Conservation (phyloP, 2,329 filamentous ascomycete genomes). For the Cercospora citrullina region DNA sequence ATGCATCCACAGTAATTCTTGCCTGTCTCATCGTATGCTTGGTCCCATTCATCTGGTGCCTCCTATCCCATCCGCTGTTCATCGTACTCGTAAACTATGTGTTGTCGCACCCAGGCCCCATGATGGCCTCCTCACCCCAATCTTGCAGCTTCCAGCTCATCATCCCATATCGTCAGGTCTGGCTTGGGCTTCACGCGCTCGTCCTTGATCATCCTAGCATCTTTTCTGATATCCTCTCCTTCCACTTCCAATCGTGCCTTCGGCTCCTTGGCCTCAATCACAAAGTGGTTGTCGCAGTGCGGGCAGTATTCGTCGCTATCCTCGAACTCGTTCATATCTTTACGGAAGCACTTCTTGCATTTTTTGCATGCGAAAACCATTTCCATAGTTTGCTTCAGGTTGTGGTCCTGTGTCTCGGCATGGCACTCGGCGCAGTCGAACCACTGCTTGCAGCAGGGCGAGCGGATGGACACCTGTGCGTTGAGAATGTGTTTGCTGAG, state of each 20-base stretch:
- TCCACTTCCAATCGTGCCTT: slow-evolving; percentile 83
- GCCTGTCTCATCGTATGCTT: neutral
- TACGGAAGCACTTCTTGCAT: slow-evolving; percentile 97
- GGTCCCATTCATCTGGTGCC: neutral
- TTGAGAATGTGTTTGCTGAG: slow-evolving; percentile 95
- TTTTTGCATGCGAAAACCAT: slow-evolving; percentile 98
- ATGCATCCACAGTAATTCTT: neutral
- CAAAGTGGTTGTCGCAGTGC: slow-evolving; percentile 98
- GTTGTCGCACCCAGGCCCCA: neutral
- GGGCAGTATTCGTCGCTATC: slow-evolving; percentile 98
- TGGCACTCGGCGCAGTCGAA: slow-evolving; percentile 98
- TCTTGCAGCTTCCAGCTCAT: slow-evolving; percentile 38
- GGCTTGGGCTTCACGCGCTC: slow-evolving; percentile 63
- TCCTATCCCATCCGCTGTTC: neutral
- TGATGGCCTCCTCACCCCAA: slow-evolving; percentile 32
- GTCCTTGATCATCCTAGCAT: slow-evolving; percentile 88
- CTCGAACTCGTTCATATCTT: slow-evolving; percentile 87
- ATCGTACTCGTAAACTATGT: neutral
- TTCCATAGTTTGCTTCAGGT: slow-evolving; percentile 70
- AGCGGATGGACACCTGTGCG: slow-evolving; percentile 93
- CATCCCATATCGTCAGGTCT: slow-evolving; percentile 36
- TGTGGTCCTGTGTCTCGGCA: slow-evolving; percentile 72
- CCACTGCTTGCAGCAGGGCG: slow-evolving; percentile 96
- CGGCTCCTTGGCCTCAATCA: slow-evolving; percentile 83
- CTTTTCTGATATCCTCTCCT: slow-evolving; percentile 82